A percentile compares a stretch with the other conserved stretches of the same genome.
Conservation (phyloP, 352 stramenopile species). For the Pythium pyrilobum region DNA sequence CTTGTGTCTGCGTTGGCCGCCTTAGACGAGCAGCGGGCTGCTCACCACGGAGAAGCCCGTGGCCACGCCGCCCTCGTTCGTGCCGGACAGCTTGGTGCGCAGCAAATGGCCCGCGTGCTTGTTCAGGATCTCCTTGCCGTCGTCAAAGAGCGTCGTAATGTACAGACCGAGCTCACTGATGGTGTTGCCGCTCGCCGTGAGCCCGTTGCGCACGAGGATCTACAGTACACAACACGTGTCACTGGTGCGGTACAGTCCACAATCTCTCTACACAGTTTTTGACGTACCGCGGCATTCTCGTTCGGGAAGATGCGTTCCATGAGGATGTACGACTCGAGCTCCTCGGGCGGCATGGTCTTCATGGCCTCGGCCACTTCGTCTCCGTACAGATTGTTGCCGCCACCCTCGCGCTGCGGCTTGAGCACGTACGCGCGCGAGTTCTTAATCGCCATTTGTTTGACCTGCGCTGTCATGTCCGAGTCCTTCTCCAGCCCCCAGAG, state of each 20-base stretch:
- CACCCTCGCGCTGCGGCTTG: conserved; percentile 98
- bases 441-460: conserved; percentile 65
- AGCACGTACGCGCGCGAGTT: conserved; percentile 89
- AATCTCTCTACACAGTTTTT: conserved; percentile 14
- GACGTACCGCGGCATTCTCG: conserved; percentile 54
- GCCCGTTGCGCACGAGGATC: conserved; percentile 76
- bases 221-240: conserved; percentile 8
- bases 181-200: conserved; percentile 67
- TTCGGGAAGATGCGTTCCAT: conserved; percentile 97
- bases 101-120: conserved; percentile 94
- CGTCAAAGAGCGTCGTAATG: conserved; percentile 82
- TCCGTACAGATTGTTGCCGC: conserved; percentile 98
- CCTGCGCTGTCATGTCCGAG: conserved; percentile 43
- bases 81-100: conserved; percentile 93
- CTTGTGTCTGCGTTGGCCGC: background rate
- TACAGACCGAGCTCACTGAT: conserved; percentile 96
- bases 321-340: conserved; percentile 91
- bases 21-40: conserved; percentile 78
- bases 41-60: conserved; percentile 93
- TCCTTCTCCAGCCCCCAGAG: conserved; percentile 93
- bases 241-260: conserved; percentile 17
- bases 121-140: conserved; percentile 87
- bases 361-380: conserved; percentile 88
- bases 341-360: conserved; percentile 51
- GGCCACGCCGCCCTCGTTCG: conserved; percentile 96